Base-by-base conservation (phyloP, 495 filamentous ascomycete genomes). In the Penicillium chermesinum region DNA sequence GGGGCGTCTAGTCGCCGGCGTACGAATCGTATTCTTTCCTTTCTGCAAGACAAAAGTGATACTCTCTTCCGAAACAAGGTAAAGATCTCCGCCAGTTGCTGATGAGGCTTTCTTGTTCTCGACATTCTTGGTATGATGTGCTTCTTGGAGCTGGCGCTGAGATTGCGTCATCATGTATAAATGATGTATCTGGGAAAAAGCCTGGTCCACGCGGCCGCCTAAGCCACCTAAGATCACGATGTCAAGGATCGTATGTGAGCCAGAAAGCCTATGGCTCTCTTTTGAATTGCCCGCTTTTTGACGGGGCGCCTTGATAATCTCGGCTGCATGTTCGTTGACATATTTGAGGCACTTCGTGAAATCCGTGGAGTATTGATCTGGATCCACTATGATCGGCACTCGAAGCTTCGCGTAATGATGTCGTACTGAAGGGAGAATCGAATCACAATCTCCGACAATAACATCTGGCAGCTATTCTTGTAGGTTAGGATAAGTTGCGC, bases 381-480 rank as follows among this genome's bases (percentile, higher is more conserved):
- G 54, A 46, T 90, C 81, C 54, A 79, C 62, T 45, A 87, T 69
- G 30, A 96, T 69, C 15, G 71, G 48, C 0, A 81, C 77, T 4
- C 67, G 67, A 8, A 65, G 69, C 0, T 62, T 48, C 34, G 71
- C 61, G 70, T 89, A 96, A 62, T 85, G 85, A 1, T 63, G 27
- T 32, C 70, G 71, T 0, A 85, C 70, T 15, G 74, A 62, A 9
- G 78, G 71, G 2, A 61, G 66, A 14, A 96, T 69, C 13, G 89
- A 96, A 73, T 98, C 93, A 1, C 97, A 74, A 58, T 98, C 93
- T 43, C 93, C 93, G 53, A 89, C 79, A 46, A 98, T 89, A 35
- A 71, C 62, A 53, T 82, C 59, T 0, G 91, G 87, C 36, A 84
- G 58, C 70, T 76, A n/a, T 22, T 17, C 18, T 41, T 2, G 46